Base-by-base conservation (phyloP, 305 asterid species). In the Solanum chacoense region DNA sequence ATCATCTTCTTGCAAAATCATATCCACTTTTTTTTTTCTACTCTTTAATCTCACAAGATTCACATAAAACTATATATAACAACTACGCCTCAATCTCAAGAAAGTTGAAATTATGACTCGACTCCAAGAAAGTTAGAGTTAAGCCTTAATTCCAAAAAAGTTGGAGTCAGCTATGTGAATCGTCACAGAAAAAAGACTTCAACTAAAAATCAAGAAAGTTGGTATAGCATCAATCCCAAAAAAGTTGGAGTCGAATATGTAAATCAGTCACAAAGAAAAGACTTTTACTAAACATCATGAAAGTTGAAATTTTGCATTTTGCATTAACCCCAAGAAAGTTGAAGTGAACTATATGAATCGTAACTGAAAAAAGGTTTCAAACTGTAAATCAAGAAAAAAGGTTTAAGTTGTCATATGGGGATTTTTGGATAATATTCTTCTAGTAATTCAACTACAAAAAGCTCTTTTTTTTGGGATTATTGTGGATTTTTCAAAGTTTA, bases 1-100 rank as follows among this genome's bases (percentile, higher is more conserved):
- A 38, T 36, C 59, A 24, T 88, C 91, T 84, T 89, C 94, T 75
- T 88, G 91, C 59, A 88, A 73, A 86, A 91, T 84, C 73, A 91
- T 88, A 36, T 91, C 89, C 93, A 92, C 88, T 28, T 67, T 8
- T 59, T 40, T 40, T 71, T 83, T 22, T 2, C 35, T 65, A 13
- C 42, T 85, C 26, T 71, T 42, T 38, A 37, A 24, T 74, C n/a
- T 11, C 84, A 24, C 36, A 29, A 71, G 14, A n/a, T 38, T 37
- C 12, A 78, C 63, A 2, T 1, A 37, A 9, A 37, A 78, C 26
- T 10, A 4, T 13, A 24, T 4, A 78, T 16, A 80, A 80, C 14
- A 80, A 80, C 20, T 81, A 5, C 11, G 29, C 6, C 22, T 80
- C 36, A 80, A 24, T 76, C 12, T 1, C 7, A 73, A 73, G 7